These are phyloP conservation scores for Eucalyptus globulus DNA, from an alignment of 345 rosid genomes.

Conservation along the genomic window DNA sequence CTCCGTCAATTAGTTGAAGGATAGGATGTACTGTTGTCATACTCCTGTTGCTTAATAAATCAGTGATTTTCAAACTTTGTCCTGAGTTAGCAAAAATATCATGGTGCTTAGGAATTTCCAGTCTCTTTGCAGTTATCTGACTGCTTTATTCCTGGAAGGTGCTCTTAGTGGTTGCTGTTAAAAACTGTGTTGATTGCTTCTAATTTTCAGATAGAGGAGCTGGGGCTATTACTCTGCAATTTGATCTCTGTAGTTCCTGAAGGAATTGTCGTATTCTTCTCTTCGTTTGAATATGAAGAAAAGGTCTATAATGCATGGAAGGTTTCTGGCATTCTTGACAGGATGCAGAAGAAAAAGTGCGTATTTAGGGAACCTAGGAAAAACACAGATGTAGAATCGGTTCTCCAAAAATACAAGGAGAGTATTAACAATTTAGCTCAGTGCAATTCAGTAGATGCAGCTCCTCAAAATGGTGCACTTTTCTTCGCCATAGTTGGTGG, in stretches of 20 bases:
- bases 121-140: neutral
- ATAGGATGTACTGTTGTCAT: neutral
- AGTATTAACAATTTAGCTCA: conserved; percentile 24
- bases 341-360: conserved; percentile 65
- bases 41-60: neutral
- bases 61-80: neutral
- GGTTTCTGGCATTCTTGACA: conserved; percentile 58
- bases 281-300: conserved; percentile 82
- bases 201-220: conserved; percentile 63
- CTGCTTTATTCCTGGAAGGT: neutral
- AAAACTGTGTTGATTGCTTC: neutral
- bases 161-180: neutral
- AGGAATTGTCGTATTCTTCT: conserved; percentile 89
- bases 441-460: conserved; percentile 1
- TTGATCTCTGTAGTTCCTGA: conserved; percentile 69
- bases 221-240: conserved; percentile 81
- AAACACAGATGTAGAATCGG: conserved; percentile 46
- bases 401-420: conserved; percentile 80
- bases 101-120: neutral
- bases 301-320: conserved; percentile 76
- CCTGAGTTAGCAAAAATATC: neutral
- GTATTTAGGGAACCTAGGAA: conserved; percentile 85
- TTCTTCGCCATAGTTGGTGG: conserved; percentile 94
- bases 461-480: conserved; percentile 54
- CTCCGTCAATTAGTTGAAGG: neutral